phyloP scores from a whole-genome alignment of 148 eudicot genomes.

The Gaultheria prostrata region DNA sequence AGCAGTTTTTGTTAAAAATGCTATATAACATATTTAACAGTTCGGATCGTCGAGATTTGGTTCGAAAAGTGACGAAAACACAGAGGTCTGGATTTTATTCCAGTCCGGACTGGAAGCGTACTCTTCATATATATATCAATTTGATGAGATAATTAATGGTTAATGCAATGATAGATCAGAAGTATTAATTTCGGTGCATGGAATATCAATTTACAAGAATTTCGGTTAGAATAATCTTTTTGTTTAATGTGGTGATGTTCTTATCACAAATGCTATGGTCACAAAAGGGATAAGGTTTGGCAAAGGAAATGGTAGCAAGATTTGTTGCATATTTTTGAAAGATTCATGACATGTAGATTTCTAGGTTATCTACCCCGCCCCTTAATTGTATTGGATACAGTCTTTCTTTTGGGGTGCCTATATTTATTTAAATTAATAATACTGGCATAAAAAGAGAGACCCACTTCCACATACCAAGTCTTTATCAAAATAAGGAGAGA shows the following conservation, averaged over 20 bases:
- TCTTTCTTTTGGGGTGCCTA: background rate
- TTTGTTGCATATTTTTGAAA: background rate
- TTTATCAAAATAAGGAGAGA: conserved; percentile 20
- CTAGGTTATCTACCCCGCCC: conserved; percentile 14
- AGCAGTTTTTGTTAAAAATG: too few relatives aligned
- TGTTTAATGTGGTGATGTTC: background rate
- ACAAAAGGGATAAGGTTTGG: conserved; percentile 17
- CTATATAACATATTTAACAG: too few relatives aligned
- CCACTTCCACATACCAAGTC: conserved; percentile 32
- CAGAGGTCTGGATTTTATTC: too few relatives aligned
- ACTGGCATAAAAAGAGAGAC: conserved; percentile 20
- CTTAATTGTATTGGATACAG: background rate
- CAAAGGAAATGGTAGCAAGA: background rate
- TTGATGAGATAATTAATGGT: background rate
- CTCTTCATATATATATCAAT: background rate
- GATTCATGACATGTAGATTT: conserved; percentile 8
- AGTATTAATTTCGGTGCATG: background rate
- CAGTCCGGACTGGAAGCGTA: too few relatives aligned
- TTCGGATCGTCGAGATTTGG: too few relatives aligned
- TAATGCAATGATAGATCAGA: background rate
- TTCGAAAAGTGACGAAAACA: too few relatives aligned
- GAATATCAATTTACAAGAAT: background rate
- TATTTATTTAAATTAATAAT: background rate
- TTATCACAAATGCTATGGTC: background rate
- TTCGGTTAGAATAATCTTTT: background rate